Evolutionary conservation across 1,284 basidiomycete genomes (phyloP).

Genomic region (Serendipita sp.): DNA sequence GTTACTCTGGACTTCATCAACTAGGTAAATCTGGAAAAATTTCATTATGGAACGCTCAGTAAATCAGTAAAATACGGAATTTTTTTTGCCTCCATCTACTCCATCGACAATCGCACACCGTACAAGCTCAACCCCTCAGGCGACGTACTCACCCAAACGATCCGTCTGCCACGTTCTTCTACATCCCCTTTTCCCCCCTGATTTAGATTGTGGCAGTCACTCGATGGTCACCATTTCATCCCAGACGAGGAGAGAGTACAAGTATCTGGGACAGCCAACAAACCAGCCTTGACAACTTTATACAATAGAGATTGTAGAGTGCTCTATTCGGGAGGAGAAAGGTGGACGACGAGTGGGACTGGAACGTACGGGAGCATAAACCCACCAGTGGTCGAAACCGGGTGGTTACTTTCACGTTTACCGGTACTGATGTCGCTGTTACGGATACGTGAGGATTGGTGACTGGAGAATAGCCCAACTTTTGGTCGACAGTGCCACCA

Average conservation of each 20-base stretch:
- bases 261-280: not conserved
- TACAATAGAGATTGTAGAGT: not conserved
- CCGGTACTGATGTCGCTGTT: not conserved
- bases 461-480: not conserved
- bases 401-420: not conserved
- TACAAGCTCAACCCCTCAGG: not conserved
- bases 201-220: not conserved
- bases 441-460: not conserved
- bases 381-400: not conserved
- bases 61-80: not conserved
- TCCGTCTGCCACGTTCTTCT: not conserved
- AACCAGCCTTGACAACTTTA: not conserved
- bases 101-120: not conserved
- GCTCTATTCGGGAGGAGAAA: not conserved
- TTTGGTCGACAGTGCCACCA: not conserved
- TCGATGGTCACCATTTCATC: not conserved
- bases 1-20: no score
- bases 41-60: no score
- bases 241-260: not conserved
- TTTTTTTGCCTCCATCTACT: not conserved
- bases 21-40: not conserved
- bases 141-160: not conserved
- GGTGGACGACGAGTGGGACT: not conserved
- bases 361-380: no score
- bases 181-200: not conserved